Evolutionary conservation across 768 basidiomycete species (phyloP).

Genomic region (Cubamyces lactineus): DNA sequence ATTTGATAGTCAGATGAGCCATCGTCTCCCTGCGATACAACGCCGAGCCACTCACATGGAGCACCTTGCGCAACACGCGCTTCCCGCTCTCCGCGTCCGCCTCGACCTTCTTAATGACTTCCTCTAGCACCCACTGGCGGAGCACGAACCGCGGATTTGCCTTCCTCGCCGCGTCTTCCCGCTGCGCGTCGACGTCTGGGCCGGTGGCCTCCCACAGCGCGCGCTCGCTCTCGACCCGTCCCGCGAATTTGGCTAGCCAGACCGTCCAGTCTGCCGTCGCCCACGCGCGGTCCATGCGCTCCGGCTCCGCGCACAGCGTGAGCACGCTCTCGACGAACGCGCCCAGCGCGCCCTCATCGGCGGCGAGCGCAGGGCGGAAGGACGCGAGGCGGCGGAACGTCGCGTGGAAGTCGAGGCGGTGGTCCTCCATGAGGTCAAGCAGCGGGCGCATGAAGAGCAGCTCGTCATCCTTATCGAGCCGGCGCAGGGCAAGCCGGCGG

Average conservation of each 20-base stretch:
- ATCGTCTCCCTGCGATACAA: no score
- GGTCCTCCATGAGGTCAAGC: conserved; percentile 70
- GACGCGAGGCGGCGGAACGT: conserved; percentile 75
- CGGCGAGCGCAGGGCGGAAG: conserved; percentile 52
- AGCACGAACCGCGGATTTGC: conserved; percentile 92
- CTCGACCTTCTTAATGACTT: conserved; percentile 81
- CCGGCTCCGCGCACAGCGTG: conserved; percentile 49
- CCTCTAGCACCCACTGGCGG: conserved; percentile 95
- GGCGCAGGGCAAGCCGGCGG: conserved; percentile 79
- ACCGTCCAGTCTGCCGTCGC: conserved; percentile 56
- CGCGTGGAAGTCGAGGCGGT: conserved; percentile 85
- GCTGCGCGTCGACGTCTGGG: conserved; percentile 46
- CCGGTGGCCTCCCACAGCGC: conserved; percentile 45
- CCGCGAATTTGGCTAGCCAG: conserved; percentile 69
- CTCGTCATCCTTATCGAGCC: conserved; percentile 61
- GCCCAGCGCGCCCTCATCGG: conserved; percentile 38
- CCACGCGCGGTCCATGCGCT: conserved; percentile 44
- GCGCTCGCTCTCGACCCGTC: conserved; percentile 57
- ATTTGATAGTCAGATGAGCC: not conserved
- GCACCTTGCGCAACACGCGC: conserved; percentile 74
- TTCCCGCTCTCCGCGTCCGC: conserved; percentile 64
- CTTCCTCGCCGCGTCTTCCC: conserved; percentile 52
- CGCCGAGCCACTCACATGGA: conserved; percentile 59
- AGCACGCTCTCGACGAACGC: conserved; percentile 50
- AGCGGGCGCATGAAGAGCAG: conserved; percentile 62